These are phyloP conservation scores for Globisporangium mamillatum DNA, from an alignment of 352 stramenopile genomes.

Conservation along the genomic window DNA sequence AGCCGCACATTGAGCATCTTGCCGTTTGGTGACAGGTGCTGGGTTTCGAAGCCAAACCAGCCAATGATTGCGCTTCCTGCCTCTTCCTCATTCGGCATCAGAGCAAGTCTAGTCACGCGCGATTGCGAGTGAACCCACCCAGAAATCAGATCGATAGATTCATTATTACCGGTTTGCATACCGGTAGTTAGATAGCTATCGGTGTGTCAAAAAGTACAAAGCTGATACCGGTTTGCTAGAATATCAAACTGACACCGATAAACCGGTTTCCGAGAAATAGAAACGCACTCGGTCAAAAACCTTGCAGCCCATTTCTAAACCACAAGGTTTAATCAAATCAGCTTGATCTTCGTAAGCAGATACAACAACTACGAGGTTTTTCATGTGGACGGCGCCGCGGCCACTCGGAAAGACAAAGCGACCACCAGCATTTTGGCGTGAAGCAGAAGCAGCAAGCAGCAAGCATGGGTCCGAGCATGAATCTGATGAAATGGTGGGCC, in stretches of 20 bases:
- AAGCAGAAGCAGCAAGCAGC: slow-evolving; percentile 23
- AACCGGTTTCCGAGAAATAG: neutral
- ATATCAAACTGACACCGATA: neutral
- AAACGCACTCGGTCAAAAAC: neutral
- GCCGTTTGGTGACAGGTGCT: neutral
- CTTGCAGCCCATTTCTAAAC: neutral
- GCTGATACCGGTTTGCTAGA: neutral
- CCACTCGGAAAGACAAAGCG: neutral
- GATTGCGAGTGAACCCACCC: neutral
- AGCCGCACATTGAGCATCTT: neutral
- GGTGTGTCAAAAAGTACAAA: no score
- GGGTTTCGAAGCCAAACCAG: neutral
- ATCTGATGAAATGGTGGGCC: slow-evolving; percentile 69
- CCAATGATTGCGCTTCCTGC: neutral
- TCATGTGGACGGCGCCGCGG: neutral
- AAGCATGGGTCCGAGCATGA: slow-evolving; percentile 41
- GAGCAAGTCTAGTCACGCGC: neutral
- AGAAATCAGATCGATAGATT: neutral
- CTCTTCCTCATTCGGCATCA: neutral
- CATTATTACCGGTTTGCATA: neutral
- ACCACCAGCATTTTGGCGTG: slow-evolving; percentile 26
- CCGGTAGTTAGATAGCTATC: no score
- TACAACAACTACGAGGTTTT: neutral
- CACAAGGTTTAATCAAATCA: neutral
- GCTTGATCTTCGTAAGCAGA: neutral